A percentile compares a stretch with the other conserved stretches of the same genome.
phyloP scores from a whole-genome alignment of 768 basidiomycete genomes.

The Phaeolepiota aurea region DNA sequence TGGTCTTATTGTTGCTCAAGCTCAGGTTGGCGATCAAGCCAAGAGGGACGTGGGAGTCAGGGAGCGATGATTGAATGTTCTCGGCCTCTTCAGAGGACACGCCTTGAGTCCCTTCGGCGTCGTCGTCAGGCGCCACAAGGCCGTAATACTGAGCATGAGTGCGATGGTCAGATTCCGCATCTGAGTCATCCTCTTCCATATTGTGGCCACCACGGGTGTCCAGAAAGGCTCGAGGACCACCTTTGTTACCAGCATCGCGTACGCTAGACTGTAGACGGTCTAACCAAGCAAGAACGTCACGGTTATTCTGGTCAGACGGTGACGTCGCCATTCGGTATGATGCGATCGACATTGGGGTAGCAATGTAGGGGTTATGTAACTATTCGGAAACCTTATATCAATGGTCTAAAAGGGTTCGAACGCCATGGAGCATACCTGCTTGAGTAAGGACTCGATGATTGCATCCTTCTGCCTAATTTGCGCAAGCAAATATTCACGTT shows the following conservation, averaged over 20 bases:
- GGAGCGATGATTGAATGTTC: slow-evolving; percentile 42
- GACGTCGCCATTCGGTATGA: slow-evolving; percentile 75
- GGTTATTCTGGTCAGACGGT: slow-evolving; percentile 62
- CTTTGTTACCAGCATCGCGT: slow-evolving; percentile 35
- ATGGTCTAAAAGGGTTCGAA: not conserved
- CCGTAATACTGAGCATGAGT: slow-evolving; percentile 14
- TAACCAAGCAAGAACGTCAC: slow-evolving; percentile 67
- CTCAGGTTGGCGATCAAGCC: slow-evolving; percentile 70
- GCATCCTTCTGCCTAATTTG: slow-evolving; percentile 84
- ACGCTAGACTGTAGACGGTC: slow-evolving; percentile 60
- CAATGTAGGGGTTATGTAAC: slow-evolving; percentile 76
- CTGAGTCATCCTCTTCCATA: slow-evolving; percentile 31
- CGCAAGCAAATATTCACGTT: slow-evolving; percentile 79
- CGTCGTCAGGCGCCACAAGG: slow-evolving; percentile 10
- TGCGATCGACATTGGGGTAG: slow-evolving; percentile 72
- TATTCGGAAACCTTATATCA: slow-evolving; percentile 16
- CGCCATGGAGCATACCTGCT: slow-evolving; percentile 43
- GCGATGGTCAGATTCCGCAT: slow-evolving; percentile 24
- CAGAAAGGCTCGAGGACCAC: slow-evolving; percentile 35
- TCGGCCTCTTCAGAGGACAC: slow-evolving; percentile 32
- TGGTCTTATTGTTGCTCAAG: slow-evolving; percentile 44
- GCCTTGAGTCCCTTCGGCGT: slow-evolving; percentile 20
- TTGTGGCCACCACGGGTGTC: slow-evolving; percentile 24
- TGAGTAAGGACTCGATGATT: slow-evolving; percentile 78
- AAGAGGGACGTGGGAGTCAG: slow-evolving; percentile 66